These are phyloP conservation scores for Vitis rotundifolia DNA, from an alignment of 164 flowering plant genomes.

Conservation along the genomic window DNA sequence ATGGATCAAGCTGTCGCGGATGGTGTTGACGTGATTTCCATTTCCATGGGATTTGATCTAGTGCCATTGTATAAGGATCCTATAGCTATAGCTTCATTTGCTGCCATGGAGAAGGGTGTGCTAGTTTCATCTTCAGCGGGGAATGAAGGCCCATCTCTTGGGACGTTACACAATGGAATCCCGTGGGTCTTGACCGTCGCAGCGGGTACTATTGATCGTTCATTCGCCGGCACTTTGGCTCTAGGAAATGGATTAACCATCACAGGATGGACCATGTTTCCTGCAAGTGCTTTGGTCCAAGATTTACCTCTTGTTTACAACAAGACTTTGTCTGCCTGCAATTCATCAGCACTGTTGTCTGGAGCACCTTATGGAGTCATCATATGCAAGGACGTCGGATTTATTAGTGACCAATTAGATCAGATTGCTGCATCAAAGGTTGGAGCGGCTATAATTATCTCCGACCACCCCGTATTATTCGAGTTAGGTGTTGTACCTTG, in stretches of 20 bases:
- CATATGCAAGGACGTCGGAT: slow-evolving; percentile 18
- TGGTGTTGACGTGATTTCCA: slow-evolving; percentile 67
- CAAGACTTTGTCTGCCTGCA: slow-evolving; percentile 29
- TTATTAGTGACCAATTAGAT: slow-evolving; percentile 4
- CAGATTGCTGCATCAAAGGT: slow-evolving; percentile 17
- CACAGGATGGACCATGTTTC: slow-evolving; percentile 34
- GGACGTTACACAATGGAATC: slow-evolving; percentile 32
- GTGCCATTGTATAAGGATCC: slow-evolving; percentile 43
- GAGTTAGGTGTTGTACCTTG: slow-evolving; percentile 1
- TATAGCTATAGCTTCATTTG: slow-evolving; percentile 12
- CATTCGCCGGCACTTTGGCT: slow-evolving; percentile 31
- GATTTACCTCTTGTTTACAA: slow-evolving; percentile 33
- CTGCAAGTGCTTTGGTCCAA: slow-evolving; percentile 19
- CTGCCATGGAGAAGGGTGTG: slow-evolving; percentile 53
- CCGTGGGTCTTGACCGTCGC: slow-evolving; percentile 55
- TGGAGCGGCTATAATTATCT: slow-evolving; percentile 34
- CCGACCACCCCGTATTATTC: slow-evolving; percentile 14
- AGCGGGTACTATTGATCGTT: slow-evolving; percentile 44
- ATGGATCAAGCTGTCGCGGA: slow-evolving; percentile 62
- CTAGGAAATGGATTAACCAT: slow-evolving; percentile 41
- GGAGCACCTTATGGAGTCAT: slow-evolving; percentile 13
- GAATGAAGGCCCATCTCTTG: slow-evolving; percentile 27
- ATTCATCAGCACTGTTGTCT: slow-evolving; percentile 25
- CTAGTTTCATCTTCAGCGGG: slow-evolving; percentile 48
- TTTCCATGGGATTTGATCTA: slow-evolving; percentile 42